A percentile compares a stretch with the other conserved stretches of the same genome.
phyloP scores from a whole-genome alignment of 192 early-diverging fungal genomes.

The Powellomyces hirtus region DNA sequence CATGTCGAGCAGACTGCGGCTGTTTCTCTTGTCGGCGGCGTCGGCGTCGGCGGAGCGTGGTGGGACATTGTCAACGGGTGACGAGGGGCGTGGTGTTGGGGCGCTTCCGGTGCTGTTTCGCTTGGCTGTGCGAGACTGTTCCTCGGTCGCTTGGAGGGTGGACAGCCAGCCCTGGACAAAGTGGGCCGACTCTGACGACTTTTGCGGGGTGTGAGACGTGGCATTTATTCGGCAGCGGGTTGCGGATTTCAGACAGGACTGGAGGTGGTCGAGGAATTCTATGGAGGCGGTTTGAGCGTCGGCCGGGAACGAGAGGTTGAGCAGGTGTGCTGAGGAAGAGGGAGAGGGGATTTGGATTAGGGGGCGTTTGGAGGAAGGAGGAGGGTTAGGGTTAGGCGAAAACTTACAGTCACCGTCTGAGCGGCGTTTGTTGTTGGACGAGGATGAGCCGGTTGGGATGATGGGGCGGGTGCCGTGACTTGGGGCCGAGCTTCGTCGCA shows the following conservation, averaged over 20 bases:
- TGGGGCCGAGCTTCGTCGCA: neutral
- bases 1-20: neutral
- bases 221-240: too few species aligned
- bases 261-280: neutral
- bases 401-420: neutral
- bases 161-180: neutral
- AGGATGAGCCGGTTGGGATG: neutral
- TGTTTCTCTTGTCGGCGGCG: too few species aligned
- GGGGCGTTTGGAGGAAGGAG: neutral
- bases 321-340: neutral
- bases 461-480: neutral
- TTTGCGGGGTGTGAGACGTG: too few species aligned
- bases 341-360: neutral
- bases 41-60: neutral
- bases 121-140: neutral
- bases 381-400: neutral
- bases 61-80: neutral
- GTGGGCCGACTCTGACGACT: neutral
- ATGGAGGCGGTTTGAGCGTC: neutral
- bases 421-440: neutral
- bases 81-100: neutral
- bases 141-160: neutral
- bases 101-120: neutral
- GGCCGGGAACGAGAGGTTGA: neutral
- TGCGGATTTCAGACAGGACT: neutral